Conservation (phyloP, 2,329 filamentous ascomycete species). For the Diplodia intermedia region DNA sequence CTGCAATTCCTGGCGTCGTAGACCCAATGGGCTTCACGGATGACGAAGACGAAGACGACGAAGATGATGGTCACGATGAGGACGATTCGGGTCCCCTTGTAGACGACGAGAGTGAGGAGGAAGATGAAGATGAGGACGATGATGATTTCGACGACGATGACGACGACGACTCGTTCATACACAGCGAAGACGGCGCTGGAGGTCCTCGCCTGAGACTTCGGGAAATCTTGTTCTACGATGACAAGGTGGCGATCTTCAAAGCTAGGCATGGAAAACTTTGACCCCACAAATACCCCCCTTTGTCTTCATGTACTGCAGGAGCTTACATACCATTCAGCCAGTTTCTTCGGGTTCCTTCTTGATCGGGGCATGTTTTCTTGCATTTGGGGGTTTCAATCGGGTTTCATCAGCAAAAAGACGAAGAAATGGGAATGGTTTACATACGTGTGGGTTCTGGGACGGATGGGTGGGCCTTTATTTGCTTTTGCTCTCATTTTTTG, state of each 20-base stretch:
- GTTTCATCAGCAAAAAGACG: not conserved
- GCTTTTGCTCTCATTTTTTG: not conserved
- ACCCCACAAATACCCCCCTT: conserved; percentile 14
- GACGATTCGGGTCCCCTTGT: conserved; percentile 44
- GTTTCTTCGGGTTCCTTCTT: conserved; percentile 4
- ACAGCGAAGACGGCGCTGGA: conserved; percentile 53
- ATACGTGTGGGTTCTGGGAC: conserved; percentile 4
- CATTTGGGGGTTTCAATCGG: conserved; percentile 6
- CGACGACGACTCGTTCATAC: conserved; percentile 58
- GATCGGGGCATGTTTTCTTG: not conserved
- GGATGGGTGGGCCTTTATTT: not conserved
- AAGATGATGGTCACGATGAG: conserved; percentile 42
- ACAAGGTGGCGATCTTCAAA: conserved; percentile 81
- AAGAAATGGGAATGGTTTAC: conserved; percentile 2
- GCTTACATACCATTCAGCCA: conserved; percentile 22
- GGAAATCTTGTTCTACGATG: conserved; percentile 85
- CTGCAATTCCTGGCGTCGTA: conserved; percentile 21
- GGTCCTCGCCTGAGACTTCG: conserved; percentile 66
- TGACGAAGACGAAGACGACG: conserved; percentile 32
- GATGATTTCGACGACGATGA: conserved; percentile 54
- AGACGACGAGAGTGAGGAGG: conserved; percentile 50
- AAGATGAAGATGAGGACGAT: conserved; percentile 56
- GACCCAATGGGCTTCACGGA: conserved; percentile 32
- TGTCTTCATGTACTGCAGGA: conserved; percentile 2
- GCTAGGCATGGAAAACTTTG: conserved; percentile 66